phyloP scores from a whole-genome alignment of 2,329 filamentous ascomycete species.

The Microdochium bolleyi region DNA sequence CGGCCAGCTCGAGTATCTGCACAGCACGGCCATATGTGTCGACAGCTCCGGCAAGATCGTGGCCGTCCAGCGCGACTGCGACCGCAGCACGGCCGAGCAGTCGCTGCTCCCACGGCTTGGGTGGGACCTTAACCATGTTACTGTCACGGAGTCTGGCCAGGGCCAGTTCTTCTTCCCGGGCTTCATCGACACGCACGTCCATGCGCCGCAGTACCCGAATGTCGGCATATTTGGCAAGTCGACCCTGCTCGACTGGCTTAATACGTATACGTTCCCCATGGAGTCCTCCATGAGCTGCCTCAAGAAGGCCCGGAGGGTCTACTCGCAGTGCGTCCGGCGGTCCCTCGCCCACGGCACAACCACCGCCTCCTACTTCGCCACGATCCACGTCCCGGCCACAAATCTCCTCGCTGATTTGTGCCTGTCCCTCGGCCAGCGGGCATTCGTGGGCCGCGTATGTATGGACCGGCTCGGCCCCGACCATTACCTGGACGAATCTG shows the following conservation, averaged over 20 bases:
- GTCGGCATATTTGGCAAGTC: slow-evolving; percentile 88
- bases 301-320: slow-evolving; percentile 59
- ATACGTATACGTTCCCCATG: slow-evolving; percentile 90
- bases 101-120: slow-evolving; percentile 31
- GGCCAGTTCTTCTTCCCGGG: slow-evolving; percentile 77
- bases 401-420: slow-evolving; percentile 85
- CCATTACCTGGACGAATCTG: slow-evolving; percentile 70
- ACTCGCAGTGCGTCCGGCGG: slow-evolving; percentile 67
- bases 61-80: slow-evolving; percentile 30
- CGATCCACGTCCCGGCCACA: slow-evolving; percentile 78
- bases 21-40: slow-evolving; percentile 43
- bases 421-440: slow-evolving; percentile 71
- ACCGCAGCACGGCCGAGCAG: slow-evolving; percentile 20
- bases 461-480: slow-evolving; percentile 76
- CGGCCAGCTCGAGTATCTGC: slow-evolving; percentile 40
- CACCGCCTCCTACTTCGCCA: slow-evolving; percentile 90
- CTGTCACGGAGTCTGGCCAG: slow-evolving; percentile 25
- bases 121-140: slow-evolving; percentile 32
- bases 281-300: slow-evolving; percentile 67
- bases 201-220: slow-evolving; percentile 93
- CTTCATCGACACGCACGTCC: slow-evolving; percentile 89
- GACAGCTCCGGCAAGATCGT: slow-evolving; percentile 40
- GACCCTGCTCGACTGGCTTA: slow-evolving; percentile 87
- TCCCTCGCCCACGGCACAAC: slow-evolving; percentile 89
- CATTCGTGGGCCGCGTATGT: slow-evolving; percentile 88